Evolutionary conservation across 2,329 filamentous ascomycete genomes (phyloP).

Genomic region (Fusarium sp.): DNA sequence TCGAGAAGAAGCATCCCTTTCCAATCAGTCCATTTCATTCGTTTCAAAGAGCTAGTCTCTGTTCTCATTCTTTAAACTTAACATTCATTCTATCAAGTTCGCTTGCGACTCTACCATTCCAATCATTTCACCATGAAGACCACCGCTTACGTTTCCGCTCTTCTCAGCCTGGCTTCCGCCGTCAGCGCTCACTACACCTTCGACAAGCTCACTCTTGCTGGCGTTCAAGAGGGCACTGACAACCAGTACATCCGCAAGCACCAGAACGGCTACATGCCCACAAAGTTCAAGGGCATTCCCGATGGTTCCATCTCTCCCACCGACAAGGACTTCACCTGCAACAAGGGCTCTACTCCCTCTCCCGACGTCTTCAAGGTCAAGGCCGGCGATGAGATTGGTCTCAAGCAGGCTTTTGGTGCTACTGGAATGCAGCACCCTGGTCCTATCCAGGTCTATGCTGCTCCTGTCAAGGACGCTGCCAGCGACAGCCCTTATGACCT

Average conservation of each 20-base stretch:
- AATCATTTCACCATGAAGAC: slow-evolving; percentile 14
- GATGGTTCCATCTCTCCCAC: slow-evolving; percentile 8
- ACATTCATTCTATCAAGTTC: slow-evolving; percentile 6
- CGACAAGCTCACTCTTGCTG: slow-evolving; percentile 9
- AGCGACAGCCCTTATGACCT: neutral
- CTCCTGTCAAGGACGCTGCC: neutral
- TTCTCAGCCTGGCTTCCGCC: slow-evolving; percentile 8
- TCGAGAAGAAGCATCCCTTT: neutral
- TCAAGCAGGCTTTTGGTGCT: slow-evolving; percentile 10
- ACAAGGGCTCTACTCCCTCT: neutral
- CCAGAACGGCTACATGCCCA: slow-evolving; percentile 17
- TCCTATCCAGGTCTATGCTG: slow-evolving; percentile 13
- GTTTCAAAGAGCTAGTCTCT: slow-evolving; percentile 22
- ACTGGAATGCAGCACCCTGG: slow-evolving; percentile 16
- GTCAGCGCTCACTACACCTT: slow-evolving; percentile 20
- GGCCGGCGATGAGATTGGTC: slow-evolving; percentile 12
- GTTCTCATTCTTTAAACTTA: slow-evolving; percentile 6
- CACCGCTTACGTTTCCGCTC: slow-evolving; percentile 7
- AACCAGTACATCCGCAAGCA: slow-evolving; percentile 21
- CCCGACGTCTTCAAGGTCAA: slow-evolving; percentile 12
- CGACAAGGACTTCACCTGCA: slow-evolving; percentile 19
- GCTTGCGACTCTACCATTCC: slow-evolving; percentile 1
- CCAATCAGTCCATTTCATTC: slow-evolving; percentile 15
- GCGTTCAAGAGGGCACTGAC: neutral
- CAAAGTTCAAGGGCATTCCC: slow-evolving; percentile 9